phyloP scores from a whole-genome alignment of 441 rosid genomes.

The Pelargonium myrrhifolium region DNA sequence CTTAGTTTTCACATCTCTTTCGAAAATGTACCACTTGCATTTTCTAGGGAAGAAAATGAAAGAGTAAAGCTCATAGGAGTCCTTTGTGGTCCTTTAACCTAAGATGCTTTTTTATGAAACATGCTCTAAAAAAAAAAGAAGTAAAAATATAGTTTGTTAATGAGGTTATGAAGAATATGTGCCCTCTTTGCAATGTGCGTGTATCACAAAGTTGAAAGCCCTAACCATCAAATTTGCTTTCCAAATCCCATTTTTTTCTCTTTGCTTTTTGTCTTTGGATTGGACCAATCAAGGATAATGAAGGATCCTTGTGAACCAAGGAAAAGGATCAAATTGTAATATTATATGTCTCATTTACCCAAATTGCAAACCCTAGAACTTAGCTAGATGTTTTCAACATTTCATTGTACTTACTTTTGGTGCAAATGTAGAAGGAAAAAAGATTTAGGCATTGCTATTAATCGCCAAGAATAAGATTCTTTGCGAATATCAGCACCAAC shows the following conservation, averaged over 20 bases:
- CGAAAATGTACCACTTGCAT: neutral
- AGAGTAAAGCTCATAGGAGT: neutral
- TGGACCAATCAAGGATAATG: neutral
- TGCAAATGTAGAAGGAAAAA: too few species aligned
- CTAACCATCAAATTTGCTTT: slow-evolving; percentile 1
- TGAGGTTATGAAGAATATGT: slow-evolving; percentile 2
- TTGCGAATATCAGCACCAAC: too few species aligned
- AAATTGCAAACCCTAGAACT: slow-evolving; percentile 5
- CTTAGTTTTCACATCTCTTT: neutral
- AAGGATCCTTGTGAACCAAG: neutral
- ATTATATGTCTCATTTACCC: neutral
- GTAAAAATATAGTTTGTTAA: neutral
- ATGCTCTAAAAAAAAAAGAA: too few species aligned
- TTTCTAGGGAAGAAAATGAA: neutral
- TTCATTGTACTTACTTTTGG: too few species aligned
- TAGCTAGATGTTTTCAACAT: neutral
- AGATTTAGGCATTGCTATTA: too few species aligned
- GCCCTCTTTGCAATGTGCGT: neutral
- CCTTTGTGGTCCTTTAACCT: neutral
- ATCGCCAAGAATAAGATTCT: too few species aligned
- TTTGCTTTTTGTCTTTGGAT: neutral
- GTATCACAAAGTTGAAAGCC: too few species aligned
- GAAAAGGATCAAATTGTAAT: neutral
- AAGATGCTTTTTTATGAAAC: too few species aligned
- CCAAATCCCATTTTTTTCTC: neutral